Base-by-base conservation (phyloP, 768 basidiomycete species). In the Leccinum subtestaceum region DNA sequence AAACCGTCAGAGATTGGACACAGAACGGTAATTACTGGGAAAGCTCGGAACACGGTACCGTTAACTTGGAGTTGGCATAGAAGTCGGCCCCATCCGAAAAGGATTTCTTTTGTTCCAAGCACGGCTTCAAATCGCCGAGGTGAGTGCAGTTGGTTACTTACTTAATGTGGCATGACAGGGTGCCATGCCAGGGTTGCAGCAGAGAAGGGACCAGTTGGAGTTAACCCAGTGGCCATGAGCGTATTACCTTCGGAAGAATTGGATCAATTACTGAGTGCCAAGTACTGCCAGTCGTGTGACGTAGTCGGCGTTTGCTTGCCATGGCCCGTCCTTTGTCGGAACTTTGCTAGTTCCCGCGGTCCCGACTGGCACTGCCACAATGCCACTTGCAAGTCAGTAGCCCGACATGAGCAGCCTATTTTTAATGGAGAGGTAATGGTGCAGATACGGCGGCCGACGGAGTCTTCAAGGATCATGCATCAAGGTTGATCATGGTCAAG, bases 141-240 rank as follows among this genome's bases (percentile, higher is more conserved):
- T 58, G n/a, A 25, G 25, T 25, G 5, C 25, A 25, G 29, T 17
- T 4, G n/a, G 49, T 48, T 25, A 29, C 29, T 29, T 29, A 29
- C 8, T 29, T 2, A 5, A 13, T 23, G 25, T 53, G 59, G 34
- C 58, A 2, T 17, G 9, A 2, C 47, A 40, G 12, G 34, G 19
- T 38, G 51, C n/a, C 49, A 47, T 53, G 59, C 36, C 51, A 60
- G 43, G 21, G 25, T 52, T 40, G 38, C 59, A 53, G 21, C 29
- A 45, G 17, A 36, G 45, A 29, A 27, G 32, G 4, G 12, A 8
- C 10, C 11, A 38, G 23, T 29, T 47, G 34, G 15, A 25, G 27
- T 6, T 55, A 9, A 47, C 45, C 8, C 58, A 59, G 27, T 31
- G 31, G 36, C 56, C 56, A 48, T 29, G 56, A 8, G 21, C 21